Conservation (phyloP, 2,329 filamentous ascomycete genomes). For the Periconia digitata region DNA sequence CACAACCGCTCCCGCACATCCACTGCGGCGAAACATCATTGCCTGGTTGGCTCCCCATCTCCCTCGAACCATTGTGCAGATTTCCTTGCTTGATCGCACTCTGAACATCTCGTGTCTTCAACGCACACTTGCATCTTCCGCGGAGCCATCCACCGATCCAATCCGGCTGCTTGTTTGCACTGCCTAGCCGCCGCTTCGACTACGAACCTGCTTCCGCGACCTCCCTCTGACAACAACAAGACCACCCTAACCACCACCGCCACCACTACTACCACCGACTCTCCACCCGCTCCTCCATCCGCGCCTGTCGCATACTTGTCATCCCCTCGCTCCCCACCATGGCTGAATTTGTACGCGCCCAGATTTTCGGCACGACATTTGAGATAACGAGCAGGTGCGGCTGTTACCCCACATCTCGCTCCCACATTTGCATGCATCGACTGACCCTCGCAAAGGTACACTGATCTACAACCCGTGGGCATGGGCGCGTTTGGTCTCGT, state of each 20-base stretch:
- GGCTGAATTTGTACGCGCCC: constrained; percentile 98
- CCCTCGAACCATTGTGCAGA: neutral
- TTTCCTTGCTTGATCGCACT: constrained; percentile 2
- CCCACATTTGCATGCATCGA: constrained; percentile 8
- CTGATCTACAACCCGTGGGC: constrained; percentile 95
- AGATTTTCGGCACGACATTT: constrained; percentile 99
- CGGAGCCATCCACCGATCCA: constrained; percentile 22
- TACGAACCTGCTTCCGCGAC: constrained; percentile 31
- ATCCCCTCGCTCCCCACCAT: constrained; percentile 58
- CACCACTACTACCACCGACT: constrained; percentile 16
- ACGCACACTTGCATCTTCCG: constrained; percentile 7
- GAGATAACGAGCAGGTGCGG: constrained; percentile 96
- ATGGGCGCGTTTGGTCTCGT: constrained; percentile 99
- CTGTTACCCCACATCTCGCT: constrained; percentile 23
- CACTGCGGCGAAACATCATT: constrained; percentile 13
- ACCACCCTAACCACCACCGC: constrained; percentile 14
- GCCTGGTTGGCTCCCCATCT: too few relatives aligned
- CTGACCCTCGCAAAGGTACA: constrained; percentile 67
- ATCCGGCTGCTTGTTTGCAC: constrained; percentile 17
- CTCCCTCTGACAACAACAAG: constrained; percentile 10
- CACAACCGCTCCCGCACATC: neutral
- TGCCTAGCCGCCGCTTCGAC: constrained; percentile 19
- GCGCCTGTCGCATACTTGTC: constrained; percentile 24
- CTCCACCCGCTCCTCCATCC: constrained; percentile 12
- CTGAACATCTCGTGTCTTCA: constrained; percentile 1